These are phyloP conservation scores for Pichia sp. DNA, from an alignment of 1,139 yeast species.

Conservation along the genomic window DNA sequence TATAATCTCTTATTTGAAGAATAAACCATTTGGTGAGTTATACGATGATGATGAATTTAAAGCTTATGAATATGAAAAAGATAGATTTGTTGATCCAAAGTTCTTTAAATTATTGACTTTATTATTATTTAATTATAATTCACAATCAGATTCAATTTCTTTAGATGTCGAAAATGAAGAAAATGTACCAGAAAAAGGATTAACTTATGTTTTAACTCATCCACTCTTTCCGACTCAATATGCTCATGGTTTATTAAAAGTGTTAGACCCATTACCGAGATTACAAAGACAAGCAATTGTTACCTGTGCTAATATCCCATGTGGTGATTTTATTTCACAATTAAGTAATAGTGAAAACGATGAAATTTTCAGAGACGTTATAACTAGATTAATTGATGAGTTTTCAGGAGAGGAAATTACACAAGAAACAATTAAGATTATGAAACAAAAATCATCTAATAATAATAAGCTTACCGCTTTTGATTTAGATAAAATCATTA, in stretches of 20 bases:
- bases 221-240: slow-evolving; percentile 69
- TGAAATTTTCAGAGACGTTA: slow-evolving; percentile 62
- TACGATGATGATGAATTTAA: slow-evolving; percentile 29
- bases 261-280: slow-evolving; percentile 46
- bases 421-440: slow-evolving; percentile 31
- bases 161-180: slow-evolving; percentile 12
- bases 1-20: slow-evolving; percentile 24
- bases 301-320: slow-evolving; percentile 65
- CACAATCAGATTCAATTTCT: slow-evolving; percentile 11
- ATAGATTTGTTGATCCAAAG: slow-evolving; percentile 57
- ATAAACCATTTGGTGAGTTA: slow-evolving; percentile 13
- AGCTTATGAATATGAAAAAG: slow-evolving; percentile 58
- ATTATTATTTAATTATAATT: slow-evolving; percentile 22
- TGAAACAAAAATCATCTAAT: slow-evolving; percentile 18
- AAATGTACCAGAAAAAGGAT: slow-evolving; percentile 50
- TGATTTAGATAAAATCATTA: slow-evolving; percentile 40
- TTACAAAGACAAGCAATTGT: slow-evolving; percentile 76
- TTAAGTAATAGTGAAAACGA: slow-evolving; percentile 45
- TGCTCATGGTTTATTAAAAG: slow-evolving; percentile 47
- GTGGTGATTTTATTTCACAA: slow-evolving; percentile 57
- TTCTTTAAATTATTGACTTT: slow-evolving; percentile 47
- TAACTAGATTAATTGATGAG: slow-evolving; percentile 60
- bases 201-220: slow-evolving; percentile 75
- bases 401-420: slow-evolving; percentile 48
- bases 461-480: slow-evolving; percentile 19